Evolutionary conservation across 345 rosid genomes (phyloP), one percentile per base, ranked within the genome.

Genomic region (Hibiscus syriacus): DNA sequence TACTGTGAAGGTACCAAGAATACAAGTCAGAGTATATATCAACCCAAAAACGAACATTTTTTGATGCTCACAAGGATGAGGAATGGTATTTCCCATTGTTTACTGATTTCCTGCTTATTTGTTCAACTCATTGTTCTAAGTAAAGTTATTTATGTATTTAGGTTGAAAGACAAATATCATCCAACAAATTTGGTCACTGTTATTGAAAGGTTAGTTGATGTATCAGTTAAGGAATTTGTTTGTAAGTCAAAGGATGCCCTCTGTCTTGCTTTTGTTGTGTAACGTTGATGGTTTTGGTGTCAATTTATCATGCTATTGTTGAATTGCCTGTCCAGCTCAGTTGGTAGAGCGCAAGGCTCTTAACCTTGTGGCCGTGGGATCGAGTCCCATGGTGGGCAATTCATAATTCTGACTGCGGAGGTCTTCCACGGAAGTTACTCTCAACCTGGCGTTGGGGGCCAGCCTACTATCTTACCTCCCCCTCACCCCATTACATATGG

Each of bases 91-190:
- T 70, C 63, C 22, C 66, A 59, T 38, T 30, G 12, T 48, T 74
- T 61, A 10, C 12, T 36, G 8, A 41, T 16, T 71, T 64, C 70
- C 26, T 67, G 27, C 13, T 5, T 67, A 41, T 66, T 10, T 25
- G 38, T 43, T 26, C 27, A 23, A 38, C 49, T 72, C 17, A 30
- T 61, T 62, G 7, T 64, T 73, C 75, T 83, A 53, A 77, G 36
- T 65, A 25, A 17, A 63, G 38, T 46, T 70, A 22, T 67, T 66
- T 54, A 39, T 68, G 52, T 64, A 1, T 78, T 70, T 80, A 95
- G 99, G 99, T 81, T 95, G 77, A 87, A 72, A 73, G 89, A 90
- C 77, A 95, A 92, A 73, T 95, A 95, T 72, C 98, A 95, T 79
- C 99, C 99, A 34, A 92, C 98, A 53, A 92, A 92, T 75, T 75